Percentiles rank a stretch among this genome's conserved stretches.
phyloP scores from a whole-genome alignment of 495 filamentous ascomycete genomes.

The Penicillium coffeae region DNA sequence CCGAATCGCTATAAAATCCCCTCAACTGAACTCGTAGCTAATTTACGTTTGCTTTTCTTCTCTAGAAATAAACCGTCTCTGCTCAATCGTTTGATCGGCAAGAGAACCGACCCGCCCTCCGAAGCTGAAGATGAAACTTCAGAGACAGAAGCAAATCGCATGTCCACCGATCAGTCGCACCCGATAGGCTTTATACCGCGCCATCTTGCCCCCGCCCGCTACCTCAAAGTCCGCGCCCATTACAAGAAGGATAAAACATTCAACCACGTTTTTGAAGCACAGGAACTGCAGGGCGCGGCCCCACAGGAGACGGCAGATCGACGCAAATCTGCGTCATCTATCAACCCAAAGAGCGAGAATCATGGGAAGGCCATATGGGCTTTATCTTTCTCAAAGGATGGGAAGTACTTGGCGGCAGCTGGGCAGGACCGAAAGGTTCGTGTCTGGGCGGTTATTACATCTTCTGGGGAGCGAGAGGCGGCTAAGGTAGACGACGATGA shows the following conservation, averaged over 20 bases:
- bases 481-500: constrained; percentile 70
- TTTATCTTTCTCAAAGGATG: constrained; percentile 88
- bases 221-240: constrained; percentile 77
- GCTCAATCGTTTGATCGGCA: constrained; percentile 84
- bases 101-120: constrained; percentile 58
- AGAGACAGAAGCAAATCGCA: constrained; percentile 65
- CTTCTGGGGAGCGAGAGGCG: constrained; percentile 67
- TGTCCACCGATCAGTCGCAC: constrained; percentile 73
- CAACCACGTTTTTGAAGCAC: constrained; percentile 82
- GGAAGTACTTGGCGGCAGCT: constrained; percentile 82
- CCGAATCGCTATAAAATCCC: neutral
- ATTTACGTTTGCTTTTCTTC: constrained; percentile 3
- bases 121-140: constrained; percentile 64
- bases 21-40: neutral
- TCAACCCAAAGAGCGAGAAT: constrained; percentile 33
- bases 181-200: constrained; percentile 86
- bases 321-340: constrained; percentile 20
- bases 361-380: constrained; percentile 74
- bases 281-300: constrained; percentile 59
- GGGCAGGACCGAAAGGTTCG: constrained; percentile 84
- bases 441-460: constrained; percentile 86
- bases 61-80: constrained; percentile 83
- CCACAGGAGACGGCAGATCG: constrained; percentile 20
- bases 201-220: constrained; percentile 84
- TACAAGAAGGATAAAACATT: constrained; percentile 84